phyloP scores from a whole-genome alignment of 306 rosid species.

The Senna tora region DNA sequence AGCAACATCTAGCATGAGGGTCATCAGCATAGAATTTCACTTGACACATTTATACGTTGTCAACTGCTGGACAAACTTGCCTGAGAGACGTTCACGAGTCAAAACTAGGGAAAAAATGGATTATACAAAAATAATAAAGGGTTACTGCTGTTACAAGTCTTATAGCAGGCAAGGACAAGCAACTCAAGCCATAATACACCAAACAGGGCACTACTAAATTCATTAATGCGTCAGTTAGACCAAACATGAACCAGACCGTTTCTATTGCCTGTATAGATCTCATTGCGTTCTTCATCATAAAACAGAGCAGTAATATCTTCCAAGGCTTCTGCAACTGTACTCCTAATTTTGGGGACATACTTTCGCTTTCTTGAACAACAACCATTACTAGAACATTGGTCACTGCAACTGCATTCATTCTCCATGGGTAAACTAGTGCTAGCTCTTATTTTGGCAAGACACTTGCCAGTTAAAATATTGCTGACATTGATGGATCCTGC shows the following conservation, averaged over 20 bases:
- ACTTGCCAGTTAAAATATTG: conserved; percentile 93
- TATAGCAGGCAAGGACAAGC: conserved; percentile 44
- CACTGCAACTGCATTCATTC: conserved; percentile 57
- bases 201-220: conserved; percentile 37
- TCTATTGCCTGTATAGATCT: conserved; percentile 92
- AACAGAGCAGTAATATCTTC: conserved; percentile 99
- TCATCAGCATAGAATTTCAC: conserved; percentile 42
- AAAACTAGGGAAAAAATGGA: conserved; percentile 10
- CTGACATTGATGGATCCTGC: conserved; percentile 99
- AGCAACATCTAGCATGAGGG: conserved; percentile 42
- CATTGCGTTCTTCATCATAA: conserved; percentile 97
- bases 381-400: conserved; percentile 46
- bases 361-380: conserved; percentile 61
- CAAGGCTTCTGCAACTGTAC: conserved; percentile 96
- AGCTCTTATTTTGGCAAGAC: conserved; percentile 92
- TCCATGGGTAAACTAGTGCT: conserved; percentile 64
- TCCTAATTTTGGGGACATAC: conserved; percentile 63
- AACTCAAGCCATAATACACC: conserved; percentile 42
- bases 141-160: conserved; percentile 43
- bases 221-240: conserved; percentile 66
- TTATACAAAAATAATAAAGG: conserved; percentile 47
- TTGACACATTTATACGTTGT: conserved; percentile 36
- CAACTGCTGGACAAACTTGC: conserved; percentile 40
- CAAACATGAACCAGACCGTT: conserved; percentile 96
- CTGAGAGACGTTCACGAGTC: conserved; percentile 38